Percentiles rank a stretch among this genome's conserved stretches.
These are phyloP conservation scores for Rhodotorula diobovata DNA, from an alignment of 768 basidiomycete genomes.

Conservation along the genomic window DNA sequence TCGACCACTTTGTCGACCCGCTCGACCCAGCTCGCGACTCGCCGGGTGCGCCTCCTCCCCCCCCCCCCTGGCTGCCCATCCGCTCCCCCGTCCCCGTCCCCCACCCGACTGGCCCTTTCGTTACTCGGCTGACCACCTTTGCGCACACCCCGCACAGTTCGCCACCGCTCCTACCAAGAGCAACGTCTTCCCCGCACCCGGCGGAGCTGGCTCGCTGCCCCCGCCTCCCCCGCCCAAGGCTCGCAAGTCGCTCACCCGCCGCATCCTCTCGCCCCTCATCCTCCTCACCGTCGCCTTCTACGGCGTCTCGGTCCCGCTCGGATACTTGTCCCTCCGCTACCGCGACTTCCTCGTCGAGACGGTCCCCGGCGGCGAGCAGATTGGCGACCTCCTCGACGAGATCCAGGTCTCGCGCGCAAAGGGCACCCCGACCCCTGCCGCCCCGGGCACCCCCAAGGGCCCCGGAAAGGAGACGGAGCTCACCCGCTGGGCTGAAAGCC, in stretches of 20 bases:
- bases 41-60: background rate
- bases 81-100: too few relatives aligned
- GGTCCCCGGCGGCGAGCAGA: conserved; percentile 69
- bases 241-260: conserved; percentile 37
- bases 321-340: conserved; percentile 53
- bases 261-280: conserved; percentile 35
- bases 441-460: conserved; percentile 18
- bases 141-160: background rate
- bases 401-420: conserved; percentile 40
- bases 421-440: background rate
- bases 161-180: conserved; percentile 27
- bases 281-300: conserved; percentile 40
- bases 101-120: too few relatives aligned
- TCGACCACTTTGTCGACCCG: background rate
- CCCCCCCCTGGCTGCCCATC: too few relatives aligned
- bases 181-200: conserved; percentile 13
- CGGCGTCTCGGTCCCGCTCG: conserved; percentile 38
- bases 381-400: conserved; percentile 81
- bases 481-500: conserved; percentile 45
- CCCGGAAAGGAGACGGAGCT: conserved; percentile 35
- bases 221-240: conserved; percentile 18
- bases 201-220: background rate
- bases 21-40: background rate
- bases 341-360: conserved; percentile 77
- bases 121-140: too few relatives aligned